A percentile compares a stretch with the other conserved stretches of the same genome.
These are phyloP conservation scores for Amanita brunnescens DNA, from an alignment of 768 basidiomycete genomes.

Conservation along the genomic window DNA sequence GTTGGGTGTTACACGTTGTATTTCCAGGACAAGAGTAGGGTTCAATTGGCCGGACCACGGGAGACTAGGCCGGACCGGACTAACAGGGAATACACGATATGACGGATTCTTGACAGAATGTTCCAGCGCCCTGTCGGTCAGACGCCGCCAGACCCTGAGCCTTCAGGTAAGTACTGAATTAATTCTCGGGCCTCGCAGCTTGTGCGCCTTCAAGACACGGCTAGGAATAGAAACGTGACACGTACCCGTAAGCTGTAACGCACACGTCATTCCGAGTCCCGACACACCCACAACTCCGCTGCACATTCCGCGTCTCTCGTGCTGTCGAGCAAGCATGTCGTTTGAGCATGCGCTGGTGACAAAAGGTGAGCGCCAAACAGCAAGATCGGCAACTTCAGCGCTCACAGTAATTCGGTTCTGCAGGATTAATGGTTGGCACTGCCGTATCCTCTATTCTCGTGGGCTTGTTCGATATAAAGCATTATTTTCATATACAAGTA, in stretches of 20 bases:
- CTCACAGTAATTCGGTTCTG: not conserved
- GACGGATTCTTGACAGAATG: not conserved
- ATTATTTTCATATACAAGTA: conserved; percentile 82
- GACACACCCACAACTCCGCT: too few relatives aligned
- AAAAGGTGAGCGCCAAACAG: conserved; percentile 47
- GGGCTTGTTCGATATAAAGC: conserved; percentile 80
- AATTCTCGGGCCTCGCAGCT: not conserved
- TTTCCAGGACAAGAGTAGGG: too few relatives aligned
- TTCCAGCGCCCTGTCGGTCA: not conserved
- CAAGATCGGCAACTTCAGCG: not conserved
- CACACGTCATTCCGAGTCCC: not conserved
- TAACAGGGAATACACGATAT: not conserved
- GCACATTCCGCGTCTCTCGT: not conserved
- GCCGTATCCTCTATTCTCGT: conserved; percentile 66
- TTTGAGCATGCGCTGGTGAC: conserved; percentile 80
- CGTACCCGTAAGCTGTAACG: not conserved
- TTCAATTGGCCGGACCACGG: not conserved
- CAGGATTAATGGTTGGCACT: conserved; percentile 70
- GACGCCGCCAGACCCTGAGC: not conserved
- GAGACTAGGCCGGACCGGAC: too few relatives aligned
- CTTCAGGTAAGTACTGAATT: not conserved
- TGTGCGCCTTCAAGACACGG: too few relatives aligned
- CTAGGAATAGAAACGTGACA: not conserved
- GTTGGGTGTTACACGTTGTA: too few relatives aligned
- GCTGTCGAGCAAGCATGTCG: conserved; percentile 39